phyloP scores from a whole-genome alignment of 2,329 filamentous ascomycete genomes.

The Fusarium haematococcum region DNA sequence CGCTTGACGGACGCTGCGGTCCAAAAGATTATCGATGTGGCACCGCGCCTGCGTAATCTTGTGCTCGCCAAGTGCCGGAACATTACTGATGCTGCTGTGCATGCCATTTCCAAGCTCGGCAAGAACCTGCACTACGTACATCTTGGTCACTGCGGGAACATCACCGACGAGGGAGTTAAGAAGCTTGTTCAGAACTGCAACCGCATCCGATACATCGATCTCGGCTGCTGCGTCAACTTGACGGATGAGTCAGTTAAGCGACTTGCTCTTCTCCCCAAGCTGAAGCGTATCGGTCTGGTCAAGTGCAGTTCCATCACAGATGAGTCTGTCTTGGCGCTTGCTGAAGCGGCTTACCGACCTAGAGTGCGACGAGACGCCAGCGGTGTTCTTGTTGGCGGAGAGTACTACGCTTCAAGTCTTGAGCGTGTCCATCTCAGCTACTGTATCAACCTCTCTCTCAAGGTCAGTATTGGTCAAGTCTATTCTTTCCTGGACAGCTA shows the following conservation, averaged over 20 bases:
- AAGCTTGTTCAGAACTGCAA: constrained; percentile 88
- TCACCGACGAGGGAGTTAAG: constrained; percentile 90
- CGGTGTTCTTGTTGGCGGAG: constrained; percentile 61
- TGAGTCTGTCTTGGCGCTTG: constrained; percentile 85
- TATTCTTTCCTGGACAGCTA: neutral
- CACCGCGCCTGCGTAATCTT: constrained; percentile 89
- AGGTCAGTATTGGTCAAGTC: constrained; percentile 64
- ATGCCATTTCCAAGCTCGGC: constrained; percentile 87
- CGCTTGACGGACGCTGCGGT: constrained; percentile 88
- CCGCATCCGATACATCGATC: constrained; percentile 94
- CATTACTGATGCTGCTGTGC: constrained; percentile 89
- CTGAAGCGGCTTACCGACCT: constrained; percentile 72
- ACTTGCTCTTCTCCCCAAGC: constrained; percentile 87
- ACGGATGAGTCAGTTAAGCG: constrained; percentile 89
- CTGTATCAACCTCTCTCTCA: constrained; percentile 85
- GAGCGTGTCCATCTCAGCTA: constrained; percentile 98
- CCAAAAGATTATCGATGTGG: constrained; percentile 85
- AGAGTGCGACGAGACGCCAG: constrained; percentile 62
- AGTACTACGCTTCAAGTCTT: constrained; percentile 73
- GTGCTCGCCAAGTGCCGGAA: constrained; percentile 94
- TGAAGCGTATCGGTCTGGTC: constrained; percentile 93
- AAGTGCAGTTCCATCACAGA: constrained; percentile 95
- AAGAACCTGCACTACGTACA: constrained; percentile 99
- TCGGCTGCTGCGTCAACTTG: constrained; percentile 92
- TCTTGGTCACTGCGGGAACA: constrained; percentile 89